Evolutionary conservation across 2,329 filamentous ascomycete species (phyloP).

Genomic region (Fusarium neocosmosporiellum): DNA sequence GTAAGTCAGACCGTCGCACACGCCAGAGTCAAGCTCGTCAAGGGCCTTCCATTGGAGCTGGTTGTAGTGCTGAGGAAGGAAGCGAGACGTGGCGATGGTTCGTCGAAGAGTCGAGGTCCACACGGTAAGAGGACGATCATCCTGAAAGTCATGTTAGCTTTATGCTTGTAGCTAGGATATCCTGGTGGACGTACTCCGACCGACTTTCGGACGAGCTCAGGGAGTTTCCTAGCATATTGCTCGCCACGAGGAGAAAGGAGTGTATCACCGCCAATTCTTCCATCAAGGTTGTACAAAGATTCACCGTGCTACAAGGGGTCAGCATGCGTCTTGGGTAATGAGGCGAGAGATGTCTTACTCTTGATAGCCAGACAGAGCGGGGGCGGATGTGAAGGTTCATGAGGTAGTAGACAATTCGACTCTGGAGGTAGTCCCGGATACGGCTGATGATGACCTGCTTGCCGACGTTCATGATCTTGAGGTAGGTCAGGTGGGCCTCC

Average conservation of each 20-base stretch:
- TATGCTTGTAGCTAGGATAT: background rate
- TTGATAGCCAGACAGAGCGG: constrained; percentile 94
- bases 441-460: constrained; percentile 98
- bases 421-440: constrained; percentile 96
- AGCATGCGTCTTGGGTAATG: background rate
- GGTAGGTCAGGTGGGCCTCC: constrained; percentile 89
- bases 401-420: constrained; percentile 95
- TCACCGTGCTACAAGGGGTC: constrained; percentile 79
- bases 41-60: constrained; percentile 99
- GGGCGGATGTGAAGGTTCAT: constrained; percentile 99
- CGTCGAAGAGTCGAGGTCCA: constrained; percentile 76
- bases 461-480: constrained; percentile 97
- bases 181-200: constrained; percentile 74
- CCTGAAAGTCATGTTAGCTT: constrained; percentile 52
- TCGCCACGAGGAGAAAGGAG: constrained; percentile 87
- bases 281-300: constrained; percentile 89
- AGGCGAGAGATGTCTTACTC: constrained; percentile 66
- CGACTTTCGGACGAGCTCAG: constrained; percentile 84
- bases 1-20: constrained; percentile 97
- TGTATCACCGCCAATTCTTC: constrained; percentile 93
- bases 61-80: constrained; percentile 84
- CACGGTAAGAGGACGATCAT: constrained; percentile 69
- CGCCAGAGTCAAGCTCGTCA: constrained; percentile 95
- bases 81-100: constrained; percentile 91
- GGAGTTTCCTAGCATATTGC: constrained; percentile 86